A percentile compares a stretch with the other conserved stretches of the same genome.
Conservation (phyloP, 2,329 filamentous ascomycete genomes). For the Hansfordia pulvinata region DNA sequence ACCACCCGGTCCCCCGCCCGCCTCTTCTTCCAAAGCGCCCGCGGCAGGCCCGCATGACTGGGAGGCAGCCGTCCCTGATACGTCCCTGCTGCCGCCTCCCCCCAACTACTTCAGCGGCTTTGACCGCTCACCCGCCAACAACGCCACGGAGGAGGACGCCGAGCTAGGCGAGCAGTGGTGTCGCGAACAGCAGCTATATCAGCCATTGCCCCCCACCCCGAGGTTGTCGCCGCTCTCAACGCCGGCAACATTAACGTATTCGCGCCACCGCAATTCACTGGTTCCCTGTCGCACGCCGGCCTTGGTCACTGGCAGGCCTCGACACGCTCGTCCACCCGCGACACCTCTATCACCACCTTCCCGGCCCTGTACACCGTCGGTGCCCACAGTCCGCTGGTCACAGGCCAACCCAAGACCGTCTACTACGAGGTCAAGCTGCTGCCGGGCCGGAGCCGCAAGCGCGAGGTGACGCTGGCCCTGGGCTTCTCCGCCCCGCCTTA, state of each 20-base stretch:
- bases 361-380: slow-evolving; percentile 54
- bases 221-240: slow-evolving; percentile 31
- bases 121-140: slow-evolving; percentile 53
- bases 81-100: slow-evolving; percentile 57
- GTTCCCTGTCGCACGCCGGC: slow-evolving; percentile 27
- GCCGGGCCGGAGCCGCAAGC: slow-evolving; percentile 24
- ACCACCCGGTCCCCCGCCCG: slow-evolving; percentile 14
- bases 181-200: slow-evolving; percentile 39
- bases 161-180: slow-evolving; percentile 56
- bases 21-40: slow-evolving; percentile 9
- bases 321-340: slow-evolving; percentile 30
- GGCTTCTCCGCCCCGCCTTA: slow-evolving; percentile 65
- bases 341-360: slow-evolving; percentile 52
- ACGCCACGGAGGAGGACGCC: slow-evolving; percentile 51
- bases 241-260: slow-evolving; percentile 40
- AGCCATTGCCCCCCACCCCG: slow-evolving; percentile 32
- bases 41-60: slow-evolving; percentile 46
- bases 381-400: slow-evolving; percentile 41
- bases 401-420: slow-evolving; percentile 30
- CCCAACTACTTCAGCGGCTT: slow-evolving; percentile 52
- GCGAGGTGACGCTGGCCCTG: slow-evolving; percentile 42
- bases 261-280: slow-evolving; percentile 32
- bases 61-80: slow-evolving; percentile 59
- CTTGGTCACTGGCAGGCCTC: slow-evolving; percentile 38
- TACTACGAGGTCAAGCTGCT: slow-evolving; percentile 64